phyloP scores from a whole-genome alignment of 2,329 filamentous ascomycete species.

The Metarhizium sp. region DNA sequence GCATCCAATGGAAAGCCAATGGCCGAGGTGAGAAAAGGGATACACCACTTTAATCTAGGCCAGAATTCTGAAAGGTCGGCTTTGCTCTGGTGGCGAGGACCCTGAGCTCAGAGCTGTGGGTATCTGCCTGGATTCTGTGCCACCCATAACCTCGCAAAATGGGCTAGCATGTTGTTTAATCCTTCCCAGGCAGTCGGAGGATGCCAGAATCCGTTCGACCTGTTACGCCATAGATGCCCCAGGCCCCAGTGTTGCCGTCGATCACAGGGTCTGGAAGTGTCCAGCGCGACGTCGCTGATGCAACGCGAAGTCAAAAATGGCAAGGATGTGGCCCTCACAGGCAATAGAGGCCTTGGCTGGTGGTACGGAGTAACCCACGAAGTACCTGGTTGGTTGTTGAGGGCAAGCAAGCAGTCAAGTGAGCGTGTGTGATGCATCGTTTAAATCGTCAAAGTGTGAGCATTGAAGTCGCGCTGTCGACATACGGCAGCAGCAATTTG shows the following conservation, averaged over 20 bases:
- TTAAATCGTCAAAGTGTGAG: not conserved
- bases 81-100: not conserved
- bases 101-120: not conserved
- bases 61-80: not conserved
- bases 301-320: not conserved
- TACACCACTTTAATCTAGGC: not conserved
- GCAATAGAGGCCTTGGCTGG: not conserved
- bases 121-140: not conserved
- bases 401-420: too few species aligned
- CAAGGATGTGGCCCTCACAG: not conserved
- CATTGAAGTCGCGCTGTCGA: too few species aligned
- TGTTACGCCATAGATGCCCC: conserved; percentile 5
- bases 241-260: not conserved
- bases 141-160: not conserved
- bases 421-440: not conserved
- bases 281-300: not conserved
- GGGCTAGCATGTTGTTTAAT: not conserved
- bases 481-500: too few species aligned
- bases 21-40: not conserved
- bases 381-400: not conserved
- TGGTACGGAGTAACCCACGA: not conserved
- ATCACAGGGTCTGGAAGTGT: conserved; percentile 1
- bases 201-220: not conserved
- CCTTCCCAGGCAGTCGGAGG: not conserved
- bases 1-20: not conserved